Evolutionary conservation across 805 yeast genomes (phyloP), one percentile per base, ranked within the genome.

Genomic region (Candida easanensis): DNA sequence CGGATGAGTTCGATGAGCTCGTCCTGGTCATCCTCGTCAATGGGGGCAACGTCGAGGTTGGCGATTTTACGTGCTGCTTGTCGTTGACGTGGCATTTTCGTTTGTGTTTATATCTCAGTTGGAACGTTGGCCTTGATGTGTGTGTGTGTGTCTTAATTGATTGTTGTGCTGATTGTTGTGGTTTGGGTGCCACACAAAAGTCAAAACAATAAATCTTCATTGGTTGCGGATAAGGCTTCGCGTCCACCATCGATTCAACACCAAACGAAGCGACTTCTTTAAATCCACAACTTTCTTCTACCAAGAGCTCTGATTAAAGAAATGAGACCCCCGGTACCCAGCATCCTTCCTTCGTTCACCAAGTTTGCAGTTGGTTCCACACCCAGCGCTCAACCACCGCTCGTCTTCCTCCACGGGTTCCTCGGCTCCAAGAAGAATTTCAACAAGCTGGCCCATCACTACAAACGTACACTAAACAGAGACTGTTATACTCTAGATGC

Each of bases 401-500:
- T 72, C 2, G 49, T 79, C 9, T 56, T 77, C 53, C 51, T 79
- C 13, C 84, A 79, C 54, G 84, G 84, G 1, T 64, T 77, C 21
- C 69, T 79, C 41, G 84, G 82, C 0, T 69, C 74, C 5, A 65
- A 64, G 31, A 65, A 63, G 39, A 71, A 70, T 53, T 79, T 69
- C 54, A 61, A 64, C 26, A 54, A 66, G 5, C 60, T 71, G 3
- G 74, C 70, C 8, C 61, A 66, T 36, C 51, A 50, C 10, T 49
- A 76, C 19, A 55, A 71, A 3, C 45, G 56, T 15, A 39, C 38
- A 3, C 56, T 73, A 2, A 49, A 61, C 13, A 53, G 65, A 4
- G 62, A 65, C 20, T 69, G 71, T 0, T 65, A 61, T 46, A 71
- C 73, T 2, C 49, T 75, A 3, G 86, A 80, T 54, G 54, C 78